These are phyloP conservation scores for Colletotrichum sp. DNA, from an alignment of 2,329 filamentous ascomycete species.

Conservation along the genomic window DNA sequence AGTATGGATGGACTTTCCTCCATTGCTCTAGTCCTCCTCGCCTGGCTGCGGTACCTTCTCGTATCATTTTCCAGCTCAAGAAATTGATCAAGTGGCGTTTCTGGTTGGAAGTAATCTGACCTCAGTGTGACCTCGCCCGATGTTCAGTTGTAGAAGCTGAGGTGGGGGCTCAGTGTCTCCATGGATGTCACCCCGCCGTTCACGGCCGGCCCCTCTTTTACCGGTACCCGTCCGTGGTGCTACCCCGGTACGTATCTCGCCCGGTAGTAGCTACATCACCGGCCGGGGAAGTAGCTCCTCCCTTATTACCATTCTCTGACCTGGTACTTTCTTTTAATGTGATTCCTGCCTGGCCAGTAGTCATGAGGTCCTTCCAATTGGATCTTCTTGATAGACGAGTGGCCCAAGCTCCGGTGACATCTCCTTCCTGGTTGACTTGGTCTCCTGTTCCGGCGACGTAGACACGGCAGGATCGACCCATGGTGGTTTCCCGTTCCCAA, in stretches of 20 bases:
- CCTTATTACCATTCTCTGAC: neutral
- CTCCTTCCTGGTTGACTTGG: neutral
- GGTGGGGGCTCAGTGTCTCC: neutral
- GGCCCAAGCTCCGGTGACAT: neutral
- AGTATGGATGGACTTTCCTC: neutral
- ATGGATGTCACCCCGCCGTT: neutral
- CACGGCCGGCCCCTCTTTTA: constrained; percentile 7
- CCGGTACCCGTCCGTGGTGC: neutral
- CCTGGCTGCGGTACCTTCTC: neutral
- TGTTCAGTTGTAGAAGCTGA: neutral
- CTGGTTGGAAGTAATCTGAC: neutral
- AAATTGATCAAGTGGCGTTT: neutral
- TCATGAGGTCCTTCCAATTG: no score
- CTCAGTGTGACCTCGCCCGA: neutral
- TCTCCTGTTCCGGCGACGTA: neutral
- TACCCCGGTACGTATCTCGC: neutral
- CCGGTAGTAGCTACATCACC: neutral
- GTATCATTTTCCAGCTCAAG: neutral
- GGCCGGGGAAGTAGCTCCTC: neutral
- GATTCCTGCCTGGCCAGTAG: neutral
- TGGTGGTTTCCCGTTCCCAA: neutral
- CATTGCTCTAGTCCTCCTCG: neutral
- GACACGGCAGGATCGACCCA: constrained; percentile 12
- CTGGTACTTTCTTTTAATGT: neutral
- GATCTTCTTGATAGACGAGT: neutral